Conservation (phyloP, 148 eudicot species). For the Vaccinium myrtillus region DNA sequence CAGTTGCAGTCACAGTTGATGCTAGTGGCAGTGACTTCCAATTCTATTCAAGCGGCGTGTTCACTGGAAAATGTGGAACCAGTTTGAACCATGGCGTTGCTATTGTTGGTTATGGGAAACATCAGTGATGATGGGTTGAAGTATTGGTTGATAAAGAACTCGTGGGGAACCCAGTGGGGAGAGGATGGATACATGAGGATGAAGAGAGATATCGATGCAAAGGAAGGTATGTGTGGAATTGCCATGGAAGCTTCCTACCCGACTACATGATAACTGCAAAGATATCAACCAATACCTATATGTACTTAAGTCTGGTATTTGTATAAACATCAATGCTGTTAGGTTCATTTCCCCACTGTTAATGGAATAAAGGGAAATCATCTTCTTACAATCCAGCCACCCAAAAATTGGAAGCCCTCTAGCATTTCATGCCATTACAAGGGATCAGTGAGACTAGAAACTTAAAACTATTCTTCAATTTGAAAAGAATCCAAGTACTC, state of each 20-base stretch:
- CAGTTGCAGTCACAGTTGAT: not conserved
- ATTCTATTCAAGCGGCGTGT: not conserved
- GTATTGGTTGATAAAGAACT: not conserved
- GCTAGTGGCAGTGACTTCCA: not conserved
- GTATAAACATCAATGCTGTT: not conserved
- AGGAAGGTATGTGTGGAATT: not conserved
- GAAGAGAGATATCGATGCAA: not conserved
- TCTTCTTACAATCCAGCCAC: not conserved
- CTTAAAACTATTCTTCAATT: not conserved
- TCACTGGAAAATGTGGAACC: not conserved
- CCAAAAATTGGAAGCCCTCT: not conserved
- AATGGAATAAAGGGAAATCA: not conserved
- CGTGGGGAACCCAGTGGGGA: not conserved
- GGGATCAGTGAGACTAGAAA: not conserved
- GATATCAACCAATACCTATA: not conserved
- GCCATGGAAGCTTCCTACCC: conserved; percentile 1
- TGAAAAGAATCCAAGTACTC: not conserved
- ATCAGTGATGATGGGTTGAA: not conserved
- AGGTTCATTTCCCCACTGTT: not conserved
- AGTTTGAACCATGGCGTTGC: not conserved
- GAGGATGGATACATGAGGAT: not conserved
- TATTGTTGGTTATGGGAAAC: not conserved
- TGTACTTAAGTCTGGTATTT: not conserved
- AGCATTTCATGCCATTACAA: not conserved
- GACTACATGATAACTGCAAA: not conserved